Base-by-base conservation (phyloP, 139 green algal genomes). In the Bryopsis sp. region DNA sequence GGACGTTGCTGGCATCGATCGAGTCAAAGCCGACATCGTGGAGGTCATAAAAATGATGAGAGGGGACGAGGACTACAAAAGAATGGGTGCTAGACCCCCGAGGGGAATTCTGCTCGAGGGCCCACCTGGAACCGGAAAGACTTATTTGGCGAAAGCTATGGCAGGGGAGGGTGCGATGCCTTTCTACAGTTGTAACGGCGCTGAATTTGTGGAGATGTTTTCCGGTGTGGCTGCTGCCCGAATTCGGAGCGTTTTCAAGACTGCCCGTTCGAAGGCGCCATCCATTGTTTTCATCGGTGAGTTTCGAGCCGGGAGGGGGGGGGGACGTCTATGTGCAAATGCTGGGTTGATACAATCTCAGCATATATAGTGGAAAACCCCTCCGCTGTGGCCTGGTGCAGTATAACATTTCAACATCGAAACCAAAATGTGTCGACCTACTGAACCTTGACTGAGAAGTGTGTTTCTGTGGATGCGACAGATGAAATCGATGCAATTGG, bases 121-220 rank as follows among this genome's bases (percentile, higher is more conserved):
- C 26, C 73, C 73, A 36, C 73, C 73, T 46, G 73, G 73, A 28
- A 78, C 73, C 28, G 73, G 73, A 36, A 78, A 78, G 73, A 78
- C 73, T 39, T 73, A 71, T 31, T 64, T 78, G 7, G 73, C 73
- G 28, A 72, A 69, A 33, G 73, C 73, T 1, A 89, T 90, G 83
- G 85, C 85, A 28, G 81, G 81, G 5, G 83, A 88, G 67, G 75
- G 77, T 2, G 77, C 74, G 61, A 74, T 90, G 29, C 82, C 85
- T 34, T 90, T 90, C 77, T 89, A 78, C 67, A 78, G 64, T 8
- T 79, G 79, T 48, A 90, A 88, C 48, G 86, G 86, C 38, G 79
- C 86, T 3, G 86, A 92, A 74, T 92, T 92, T 73, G 86, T 92
- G 58, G 71, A 81, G 60, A 78, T 82, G 76, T 92, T 87, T 69